Evolutionary conservation across 805 yeast species (phyloP), one percentile per base, ranked within the genome.

Genomic region (Kazachstania taianensis): DNA sequence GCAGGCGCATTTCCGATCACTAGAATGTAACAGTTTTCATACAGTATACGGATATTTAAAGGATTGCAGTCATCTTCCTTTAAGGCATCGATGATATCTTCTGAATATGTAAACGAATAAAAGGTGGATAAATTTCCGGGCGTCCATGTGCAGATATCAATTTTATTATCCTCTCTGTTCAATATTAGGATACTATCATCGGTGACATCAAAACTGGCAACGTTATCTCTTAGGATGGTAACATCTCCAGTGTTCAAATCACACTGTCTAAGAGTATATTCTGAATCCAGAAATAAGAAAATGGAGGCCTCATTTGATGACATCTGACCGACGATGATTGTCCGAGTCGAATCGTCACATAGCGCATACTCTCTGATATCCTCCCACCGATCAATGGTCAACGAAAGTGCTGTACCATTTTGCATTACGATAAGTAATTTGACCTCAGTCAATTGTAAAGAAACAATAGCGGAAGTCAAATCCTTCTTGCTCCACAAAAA

Each of bases 381-480:
- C n/a, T n/a, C n/a, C n/a, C n/a, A n/a, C n/a, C n/a, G n/a, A 16
- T 20, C 16, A 8, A 22, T 12, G 24, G 15, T 12, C 7, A 16
- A 13, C 24, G 20, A 7, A 5, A 32, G 15, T 12, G 16, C 5
- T 6, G 15, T 20, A 8, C 28, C 34, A 22, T 32, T 13, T 3
- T 7, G 7, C 7, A 61, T 39, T 1, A 63, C 42, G 13, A 61
- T 45, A 6, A 71, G 35, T 9, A 41, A 33, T 2, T 59, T 43
- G 28, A 59, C 57, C 12, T 41, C 23, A 20, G 57, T 49, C 44
- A 69, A 66, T 5, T 41, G 22, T 5, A 57, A 52, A 26, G 49
- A 38, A 23, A 56, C 59, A 8, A 63, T 50, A 22, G 46, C 47
- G 3, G n/a, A n/a, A n/a, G 36, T 26, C n/a, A 58, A 29, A 13